These are phyloP conservation scores for Tubosaeta sp. DNA, from an alignment of 768 basidiomycete species.

Conservation along the genomic window DNA sequence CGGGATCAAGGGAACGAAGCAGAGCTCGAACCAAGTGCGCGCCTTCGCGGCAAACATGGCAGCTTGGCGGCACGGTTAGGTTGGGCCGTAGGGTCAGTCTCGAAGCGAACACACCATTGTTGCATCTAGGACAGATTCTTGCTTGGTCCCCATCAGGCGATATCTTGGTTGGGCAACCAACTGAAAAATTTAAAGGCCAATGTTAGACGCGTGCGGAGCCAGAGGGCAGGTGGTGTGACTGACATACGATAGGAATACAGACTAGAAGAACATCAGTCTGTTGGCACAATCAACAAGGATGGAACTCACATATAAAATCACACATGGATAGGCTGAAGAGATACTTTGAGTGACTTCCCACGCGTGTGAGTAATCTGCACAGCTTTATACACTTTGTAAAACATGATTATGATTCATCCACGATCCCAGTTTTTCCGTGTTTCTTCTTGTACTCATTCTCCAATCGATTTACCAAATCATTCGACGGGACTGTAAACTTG, in stretches of 20 bases:
- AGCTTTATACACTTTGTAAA: too few species aligned
- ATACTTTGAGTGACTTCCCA: too few species aligned
- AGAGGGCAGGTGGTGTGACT: slow-evolving; percentile 14
- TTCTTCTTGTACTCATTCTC: not conserved
- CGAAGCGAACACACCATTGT: slow-evolving; percentile 53
- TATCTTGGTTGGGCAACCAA: slow-evolving; percentile 61
- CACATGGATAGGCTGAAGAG: not conserved
- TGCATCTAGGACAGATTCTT: slow-evolving; percentile 65
- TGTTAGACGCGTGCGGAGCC: slow-evolving; percentile 12
- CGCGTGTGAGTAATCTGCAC: too few species aligned
- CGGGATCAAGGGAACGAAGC: slow-evolving; percentile 69
- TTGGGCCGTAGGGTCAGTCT: not conserved
- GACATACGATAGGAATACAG: slow-evolving; percentile 51
- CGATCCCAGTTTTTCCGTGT: not conserved
- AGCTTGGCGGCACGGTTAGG: slow-evolving; percentile 31
- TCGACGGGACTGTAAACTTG: not conserved
- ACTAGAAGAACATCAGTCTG: slow-evolving; percentile 31
- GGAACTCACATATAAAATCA: slow-evolving; percentile 2
- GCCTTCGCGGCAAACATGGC: slow-evolving; percentile 60
- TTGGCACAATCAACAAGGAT: not conserved
- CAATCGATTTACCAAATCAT: not conserved
- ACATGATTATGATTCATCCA: not conserved
- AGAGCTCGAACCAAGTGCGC: slow-evolving; percentile 72
- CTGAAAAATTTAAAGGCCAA: slow-evolving; percentile 31
- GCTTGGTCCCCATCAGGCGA: slow-evolving; percentile 52